Evolutionary conservation across 441 rosid species (phyloP), one percentile per base, ranked within the genome.

Genomic region (Populus tomentosa): DNA sequence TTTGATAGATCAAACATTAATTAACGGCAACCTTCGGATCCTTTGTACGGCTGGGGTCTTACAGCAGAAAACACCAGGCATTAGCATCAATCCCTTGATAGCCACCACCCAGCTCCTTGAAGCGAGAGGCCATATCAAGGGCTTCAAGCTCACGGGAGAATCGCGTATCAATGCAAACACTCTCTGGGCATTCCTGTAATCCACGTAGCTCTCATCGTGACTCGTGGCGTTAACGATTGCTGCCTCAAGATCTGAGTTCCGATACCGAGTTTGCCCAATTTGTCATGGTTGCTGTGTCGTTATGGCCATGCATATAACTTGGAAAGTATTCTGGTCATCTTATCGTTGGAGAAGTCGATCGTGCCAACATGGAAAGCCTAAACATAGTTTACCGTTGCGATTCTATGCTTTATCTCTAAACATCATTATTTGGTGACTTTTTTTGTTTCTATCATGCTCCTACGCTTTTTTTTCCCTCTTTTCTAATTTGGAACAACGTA

Each of bases 201-300:
- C 97, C 2, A 94, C 80, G 71, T 35, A 63, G 5, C 75, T 62
- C 14, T 89, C 91, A 75, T 91, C 86, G 76, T 94, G 98, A 84
- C 87, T 90, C 20, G 97, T 94, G 69, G 98, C 97, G 76, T 84
- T 86, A 79, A 94, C 88, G 80, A 92, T 78, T 2, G 93, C 90
- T 1, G 89, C 80, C 80, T 94, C 94, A 6, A 92, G 90, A 64
- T 87, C 87, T 2, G 91, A 80, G 78, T 80, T 90, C 21, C 85
- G 87, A 83, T 64, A 70, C 2, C 82, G 59, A 18, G 59, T 82
- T 35, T 80, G 76, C 42, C 76, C 64, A 38, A 9, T 8, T n/a
- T 59, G 1, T 59, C 64, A 21, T 59, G 3, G 23, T 20, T 56
- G 62, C 0, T 8, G 64, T 7, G 64, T n/a, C 64, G 64, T 59